phyloP scores from a whole-genome alignment of 768 basidiomycete genomes.

The Boletus sp. region DNA sequence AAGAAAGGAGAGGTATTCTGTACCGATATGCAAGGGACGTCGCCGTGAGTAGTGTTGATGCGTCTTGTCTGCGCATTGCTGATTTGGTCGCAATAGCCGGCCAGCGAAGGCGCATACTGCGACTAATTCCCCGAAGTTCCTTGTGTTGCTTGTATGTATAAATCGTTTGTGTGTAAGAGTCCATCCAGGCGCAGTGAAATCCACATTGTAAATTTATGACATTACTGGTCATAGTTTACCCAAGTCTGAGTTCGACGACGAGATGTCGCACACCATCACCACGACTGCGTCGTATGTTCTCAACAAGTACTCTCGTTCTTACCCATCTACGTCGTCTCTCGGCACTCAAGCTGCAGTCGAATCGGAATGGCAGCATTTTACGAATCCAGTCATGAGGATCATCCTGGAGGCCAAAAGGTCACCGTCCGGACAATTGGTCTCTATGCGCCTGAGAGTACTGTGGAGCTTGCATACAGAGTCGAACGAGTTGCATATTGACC shows the following conservation, averaged over 20 bases:
- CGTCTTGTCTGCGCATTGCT: background rate
- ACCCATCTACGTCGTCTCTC: slow-evolving; percentile 33
- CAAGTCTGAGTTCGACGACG: background rate
- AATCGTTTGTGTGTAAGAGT: slow-evolving; percentile 4
- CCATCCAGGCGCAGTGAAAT: background rate
- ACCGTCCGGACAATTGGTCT: slow-evolving; percentile 49
- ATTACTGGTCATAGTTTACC: background rate
- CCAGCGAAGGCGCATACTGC: slow-evolving; percentile 77
- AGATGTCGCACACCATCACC: slow-evolving; percentile 43
- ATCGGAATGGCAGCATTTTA: slow-evolving; percentile 75
- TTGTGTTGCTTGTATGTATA: slow-evolving; percentile 2
- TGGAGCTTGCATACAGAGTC: slow-evolving; percentile 52
- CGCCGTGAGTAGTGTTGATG: slow-evolving; percentile 55
- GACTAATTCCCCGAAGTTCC: slow-evolving; percentile 43
- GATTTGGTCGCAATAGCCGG: slow-evolving; percentile 50
- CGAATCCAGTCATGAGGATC: slow-evolving; percentile 63
- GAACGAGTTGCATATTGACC: slow-evolving; percentile 37
- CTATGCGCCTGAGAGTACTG: slow-evolving; percentile 59
- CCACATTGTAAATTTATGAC: background rate
- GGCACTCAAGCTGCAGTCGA: slow-evolving; percentile 23
- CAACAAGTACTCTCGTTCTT: slow-evolving; percentile 66
- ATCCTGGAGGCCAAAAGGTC: slow-evolving; percentile 58
- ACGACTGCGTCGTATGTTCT: slow-evolving; percentile 55
- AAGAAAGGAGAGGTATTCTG: slow-evolving; percentile 70
- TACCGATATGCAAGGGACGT: slow-evolving; percentile 83